Evolutionary conservation across 2,329 filamentous ascomycete species (phyloP).

Genomic region (Arthroderma uncinatum): DNA sequence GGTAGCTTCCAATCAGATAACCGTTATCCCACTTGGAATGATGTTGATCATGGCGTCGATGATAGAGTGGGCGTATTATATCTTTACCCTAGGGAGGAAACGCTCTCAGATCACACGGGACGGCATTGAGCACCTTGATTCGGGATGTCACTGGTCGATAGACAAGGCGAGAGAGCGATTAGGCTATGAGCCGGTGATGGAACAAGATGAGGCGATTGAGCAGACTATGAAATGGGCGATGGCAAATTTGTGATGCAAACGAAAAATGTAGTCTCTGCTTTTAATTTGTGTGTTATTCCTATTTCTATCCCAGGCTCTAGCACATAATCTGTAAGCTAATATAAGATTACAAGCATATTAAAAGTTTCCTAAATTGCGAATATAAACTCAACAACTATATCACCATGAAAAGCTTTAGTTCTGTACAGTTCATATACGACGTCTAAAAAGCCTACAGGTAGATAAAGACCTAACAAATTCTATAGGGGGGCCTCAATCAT

Average conservation of each 20-base stretch:
- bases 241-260: not conserved
- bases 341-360: too few relatives aligned
- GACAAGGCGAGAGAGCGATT: not conserved
- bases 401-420: too few relatives aligned
- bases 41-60: not conserved
- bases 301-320: too few relatives aligned
- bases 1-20: not conserved
- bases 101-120: not conserved
- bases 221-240: not conserved
- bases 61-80: not conserved
- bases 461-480: too few relatives aligned
- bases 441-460: too few relatives aligned
- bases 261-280: not conserved
- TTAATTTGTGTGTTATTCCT: too few relatives aligned
- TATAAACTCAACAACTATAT: too few relatives aligned
- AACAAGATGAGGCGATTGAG: not conserved
- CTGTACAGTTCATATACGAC: too few relatives aligned
- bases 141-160: not conserved
- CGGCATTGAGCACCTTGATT: not conserved
- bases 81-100: not conserved
- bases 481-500: too few relatives aligned
- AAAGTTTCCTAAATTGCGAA: too few relatives aligned
- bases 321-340: too few relatives aligned
- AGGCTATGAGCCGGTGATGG: not conserved
- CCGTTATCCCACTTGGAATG: not conserved